Evolutionary conservation across 2,329 filamentous ascomycete species (phyloP).

Genomic region (Nectriaceae sp.): DNA sequence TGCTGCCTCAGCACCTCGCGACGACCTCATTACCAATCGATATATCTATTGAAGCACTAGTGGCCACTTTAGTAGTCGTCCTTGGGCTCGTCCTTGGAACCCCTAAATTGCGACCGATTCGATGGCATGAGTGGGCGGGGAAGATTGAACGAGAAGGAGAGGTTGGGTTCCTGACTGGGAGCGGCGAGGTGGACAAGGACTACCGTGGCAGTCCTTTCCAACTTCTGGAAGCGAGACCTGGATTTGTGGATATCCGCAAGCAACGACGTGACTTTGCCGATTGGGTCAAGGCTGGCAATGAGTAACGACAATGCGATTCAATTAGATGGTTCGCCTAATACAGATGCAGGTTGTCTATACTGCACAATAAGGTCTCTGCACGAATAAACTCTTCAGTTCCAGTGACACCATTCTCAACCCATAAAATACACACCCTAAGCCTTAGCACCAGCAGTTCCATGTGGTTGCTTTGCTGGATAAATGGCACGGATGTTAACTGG

Average conservation of each 20-base stretch:
- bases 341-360: neutral
- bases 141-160: slow-evolving; percentile 78
- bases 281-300: slow-evolving; percentile 58
- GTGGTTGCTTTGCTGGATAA: no score
- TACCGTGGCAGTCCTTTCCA: slow-evolving; percentile 78
- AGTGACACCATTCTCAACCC: no score
- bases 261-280: slow-evolving; percentile 76
- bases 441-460: no score
- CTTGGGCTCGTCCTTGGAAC: slow-evolving; percentile 79
- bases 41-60: slow-evolving; percentile 82
- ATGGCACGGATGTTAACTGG: no score
- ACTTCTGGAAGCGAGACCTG: slow-evolving; percentile 74
- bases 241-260: slow-evolving; percentile 86
- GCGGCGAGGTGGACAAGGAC: slow-evolving; percentile 69
- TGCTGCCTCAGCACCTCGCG: slow-evolving; percentile 43
- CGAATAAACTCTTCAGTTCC: no score
- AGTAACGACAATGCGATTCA: slow-evolving; percentile 14
- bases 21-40: slow-evolving; percentile 71
- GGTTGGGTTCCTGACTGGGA: slow-evolving; percentile 55
- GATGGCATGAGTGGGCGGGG: slow-evolving; percentile 79
- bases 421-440: no score
- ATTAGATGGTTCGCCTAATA: slow-evolving; percentile 1
- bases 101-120: slow-evolving; percentile 79
- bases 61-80: slow-evolving; percentile 78
- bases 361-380: neutral